phyloP scores from a whole-genome alignment of 352 stramenopile species.

The Phytopythium ostracodes region DNA sequence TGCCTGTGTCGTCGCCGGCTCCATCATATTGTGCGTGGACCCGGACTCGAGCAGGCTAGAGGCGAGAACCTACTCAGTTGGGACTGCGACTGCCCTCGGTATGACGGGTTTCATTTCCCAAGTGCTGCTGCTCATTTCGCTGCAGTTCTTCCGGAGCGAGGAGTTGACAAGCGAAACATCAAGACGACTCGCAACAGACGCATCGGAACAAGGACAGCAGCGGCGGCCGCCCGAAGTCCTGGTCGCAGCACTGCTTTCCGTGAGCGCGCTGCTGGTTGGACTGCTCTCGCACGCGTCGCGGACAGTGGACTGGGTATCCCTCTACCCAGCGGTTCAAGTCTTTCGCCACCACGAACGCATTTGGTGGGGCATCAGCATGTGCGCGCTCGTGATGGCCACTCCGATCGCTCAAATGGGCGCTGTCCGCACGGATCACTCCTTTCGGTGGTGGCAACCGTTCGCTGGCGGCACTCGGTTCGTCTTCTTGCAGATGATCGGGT shows the following conservation, averaged over 20 bases:
- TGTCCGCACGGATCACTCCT: conserved; percentile 22
- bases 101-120: conserved; percentile 46
- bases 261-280: conserved; percentile 18
- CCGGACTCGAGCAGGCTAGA: conserved; percentile 13
- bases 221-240: conserved; percentile 27
- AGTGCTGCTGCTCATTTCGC: conserved; percentile 37
- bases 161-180: neutral
- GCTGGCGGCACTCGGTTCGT: conserved; percentile 51
- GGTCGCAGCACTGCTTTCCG: conserved; percentile 28
- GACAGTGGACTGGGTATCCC: conserved; percentile 1
- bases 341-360: conserved; percentile 29
- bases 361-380: conserved; percentile 33
- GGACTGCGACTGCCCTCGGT: conserved; percentile 30
- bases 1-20: conserved; percentile 30
- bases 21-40: conserved; percentile 28
- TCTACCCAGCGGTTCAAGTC: conserved; percentile 4
- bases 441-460: conserved; percentile 50
- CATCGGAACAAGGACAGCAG: neutral
- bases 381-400: conserved; percentile 27
- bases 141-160: conserved; percentile 34
- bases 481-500: conserved; percentile 54
- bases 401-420: conserved; percentile 39
- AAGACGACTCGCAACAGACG: neutral
- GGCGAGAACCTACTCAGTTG: conserved; percentile 12
- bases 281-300: conserved; percentile 20